Percentiles rank a stretch among this genome's conserved stretches.
phyloP scores from a whole-genome alignment of 768 basidiomycete species.

The Boletus coccyginus region DNA sequence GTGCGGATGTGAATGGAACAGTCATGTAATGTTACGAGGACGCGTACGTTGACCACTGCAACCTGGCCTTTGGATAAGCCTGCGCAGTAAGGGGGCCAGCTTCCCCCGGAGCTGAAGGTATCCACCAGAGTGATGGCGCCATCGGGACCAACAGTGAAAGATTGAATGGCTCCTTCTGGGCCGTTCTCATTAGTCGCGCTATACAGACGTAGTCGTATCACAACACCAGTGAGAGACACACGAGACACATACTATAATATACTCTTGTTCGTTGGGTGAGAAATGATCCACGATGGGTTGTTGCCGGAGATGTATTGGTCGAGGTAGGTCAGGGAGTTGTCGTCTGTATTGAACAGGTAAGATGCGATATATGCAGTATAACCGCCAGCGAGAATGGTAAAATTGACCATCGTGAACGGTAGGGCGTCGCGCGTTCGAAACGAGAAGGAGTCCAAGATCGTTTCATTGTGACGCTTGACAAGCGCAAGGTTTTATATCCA shows the following conservation, averaged over 20 bases:
- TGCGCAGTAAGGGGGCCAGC: conserved; percentile 48
- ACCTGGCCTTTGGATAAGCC: conserved; percentile 55
- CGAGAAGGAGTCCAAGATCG: neutral
- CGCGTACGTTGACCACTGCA: conserved; percentile 53
- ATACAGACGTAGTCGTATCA: neutral
- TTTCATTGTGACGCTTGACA: neutral
- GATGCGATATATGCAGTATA: conserved; percentile 58
- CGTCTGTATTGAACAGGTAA: conserved; percentile 57
- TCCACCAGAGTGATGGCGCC: conserved; percentile 47
- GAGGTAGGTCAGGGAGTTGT: conserved; percentile 45
- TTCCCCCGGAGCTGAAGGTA: conserved; percentile 48
- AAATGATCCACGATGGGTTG: conserved; percentile 60
- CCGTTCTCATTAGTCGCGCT: conserved; percentile 60
- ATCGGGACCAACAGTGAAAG: conserved; percentile 46
- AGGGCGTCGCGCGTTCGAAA: too few relatives aligned
- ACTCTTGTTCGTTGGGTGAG: conserved; percentile 53
- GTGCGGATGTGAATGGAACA: neutral
- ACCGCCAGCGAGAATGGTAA: conserved; percentile 68
- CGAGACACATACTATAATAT: conserved; percentile 54
- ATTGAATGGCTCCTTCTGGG: conserved; percentile 45
- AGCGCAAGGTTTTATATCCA: too few relatives aligned
- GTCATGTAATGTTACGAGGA: neutral
- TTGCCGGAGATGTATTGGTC: conserved; percentile 40
- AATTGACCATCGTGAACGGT: conserved; percentile 51
- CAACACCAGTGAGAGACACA: neutral